Base-by-base conservation (phyloP, 768 basidiomycete genomes). In the Hygrocybe punicea region DNA sequence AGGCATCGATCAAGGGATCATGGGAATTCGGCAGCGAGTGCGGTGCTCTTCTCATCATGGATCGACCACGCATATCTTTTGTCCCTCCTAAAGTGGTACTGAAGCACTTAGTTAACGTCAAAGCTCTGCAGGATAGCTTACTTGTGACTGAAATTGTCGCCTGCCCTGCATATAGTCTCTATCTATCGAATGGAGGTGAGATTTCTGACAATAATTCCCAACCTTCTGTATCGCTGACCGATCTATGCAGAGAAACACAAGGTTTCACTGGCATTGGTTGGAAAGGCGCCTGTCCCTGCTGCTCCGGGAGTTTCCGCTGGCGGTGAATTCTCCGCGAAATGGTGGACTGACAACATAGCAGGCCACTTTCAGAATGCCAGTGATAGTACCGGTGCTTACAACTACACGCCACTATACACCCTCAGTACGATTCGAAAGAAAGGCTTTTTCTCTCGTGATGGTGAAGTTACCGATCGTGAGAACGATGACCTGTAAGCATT, bases 1-100 rank as follows among this genome's bases (percentile, higher is more conserved):
- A 57, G 7, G 71, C 71, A 0, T 65, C 71, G 17, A 24, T 76
- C 58, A 70, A 69, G 40, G 73, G 67, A 3, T 63, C 65, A 24
- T 75, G 73, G 73, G 64, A 70, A 36, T 75, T 74, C 55, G 65
- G 66, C 6, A 52, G 17, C 16, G 66, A 60, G 46, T 71, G 68
- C 2, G 71, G 67, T 3, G 74, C 74, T n/a, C 55, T 76, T 29
- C 58, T 75, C 7, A 59, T 73, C 60, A 75, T 75, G 71, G 59
- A 60, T 42, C 55, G 33, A 13, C 73, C 74, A 6, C 68, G 65
- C 10, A 65, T 55, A 33, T 56, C 55, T 2, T 61, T 61, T 21
- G 29, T 70, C 37, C 57, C 59, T 0, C 44, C 1, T 1, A 45
- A 61, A 8, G 63, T 62, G 46, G 36, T 71, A 42, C 64, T 75